Base-by-base conservation (phyloP, 2,329 filamentous ascomycete species). In the Microcyclospora tardicrescens region DNA sequence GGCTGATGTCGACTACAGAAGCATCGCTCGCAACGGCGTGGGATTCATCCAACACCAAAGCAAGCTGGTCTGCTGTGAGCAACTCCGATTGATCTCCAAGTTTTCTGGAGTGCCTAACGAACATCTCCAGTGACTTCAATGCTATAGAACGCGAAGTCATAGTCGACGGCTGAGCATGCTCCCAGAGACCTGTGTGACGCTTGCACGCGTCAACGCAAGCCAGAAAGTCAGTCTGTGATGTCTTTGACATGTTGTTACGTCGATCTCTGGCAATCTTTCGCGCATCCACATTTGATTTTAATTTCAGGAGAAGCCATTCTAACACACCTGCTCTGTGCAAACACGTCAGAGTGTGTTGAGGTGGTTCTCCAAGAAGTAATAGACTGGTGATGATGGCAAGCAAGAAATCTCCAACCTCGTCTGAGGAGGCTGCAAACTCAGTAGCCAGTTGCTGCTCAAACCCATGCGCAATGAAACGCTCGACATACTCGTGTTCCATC, bases 381-480 rank as follows among this genome's bases (percentile, higher is more conserved):
- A 73, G 71, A 5, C 77, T 63, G 5, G 84, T 63, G n/a, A 75
- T 70, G 1, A 75, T 72, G n/a, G 73, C 61, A 11, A 85, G 67
- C 1, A 76, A 63, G 51, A 80, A 81, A 6, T 76, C 77, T 37
- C 61, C 71, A 40, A 62, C 64, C 33, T 50, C 48, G 42, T 64
- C 71, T 41, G 48, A 59, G 29, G 47, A 47, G 35, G 45, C 65
- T 1, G 67, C 69, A 9, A 82, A 65, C 32, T 73, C 71, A 33
- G 72, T 67, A 37, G 85, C 72, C 12, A 95, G 66, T 24, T 72
- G 73, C 38, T 77, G 71, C 44, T 84, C 81, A 40, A 81, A 75
- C 6, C 77, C 75, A 47, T 84, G 79, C 44, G 86, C 79, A 14
- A 81, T 70, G 50, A 94, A 86, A 44, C 82, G 78, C 13, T 69